A percentile compares a stretch with the other conserved stretches of the same genome.
These are phyloP conservation scores for Leccinum disarticulatum DNA, from an alignment of 768 basidiomycete genomes.

Conservation along the genomic window DNA sequence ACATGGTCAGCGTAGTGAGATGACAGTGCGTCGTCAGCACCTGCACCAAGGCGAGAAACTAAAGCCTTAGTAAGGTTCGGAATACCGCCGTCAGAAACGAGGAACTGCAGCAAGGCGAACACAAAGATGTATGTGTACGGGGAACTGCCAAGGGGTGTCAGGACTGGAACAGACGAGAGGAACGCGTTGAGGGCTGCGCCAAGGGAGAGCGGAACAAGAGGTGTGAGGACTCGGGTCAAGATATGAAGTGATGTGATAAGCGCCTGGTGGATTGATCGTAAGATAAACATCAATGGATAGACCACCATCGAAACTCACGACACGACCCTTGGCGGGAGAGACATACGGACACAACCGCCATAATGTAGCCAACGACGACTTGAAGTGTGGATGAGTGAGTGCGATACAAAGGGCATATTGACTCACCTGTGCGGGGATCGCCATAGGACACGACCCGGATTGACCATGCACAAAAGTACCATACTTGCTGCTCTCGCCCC, in stretches of 20 bases:
- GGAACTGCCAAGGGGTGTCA: slow-evolving; percentile 35
- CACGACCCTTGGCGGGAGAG: slow-evolving; percentile 20
- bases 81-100: slow-evolving; percentile 77
- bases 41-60: slow-evolving; percentile 90
- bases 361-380: slow-evolving; percentile 19
- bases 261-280: slow-evolving; percentile 37
- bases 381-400: slow-evolving; percentile 7
- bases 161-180: slow-evolving; percentile 19
- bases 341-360: slow-evolving; percentile 22
- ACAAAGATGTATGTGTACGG: slow-evolving; percentile 69
- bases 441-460: neutral
- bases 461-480: slow-evolving; percentile 57
- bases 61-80: slow-evolving; percentile 65
- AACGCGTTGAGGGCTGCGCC: slow-evolving; percentile 41
- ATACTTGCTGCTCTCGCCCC: slow-evolving; percentile 55
- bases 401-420: neutral
- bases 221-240: slow-evolving; percentile 74
- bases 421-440: slow-evolving; percentile 15
- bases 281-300: neutral
- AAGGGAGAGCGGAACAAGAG: slow-evolving; percentile 67
- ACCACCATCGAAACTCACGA: slow-evolving; percentile 16
- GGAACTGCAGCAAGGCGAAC: slow-evolving; percentile 69
- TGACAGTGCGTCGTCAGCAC: slow-evolving; percentile 65
- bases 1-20: slow-evolving; percentile 80
- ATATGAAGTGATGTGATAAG: slow-evolving; percentile 71